Percentiles rank a stretch among this genome's conserved stretches.
Evolutionary conservation across 2,329 filamentous ascomycete genomes (phyloP).

Genomic region (Chaetomiaceae sp.): DNA sequence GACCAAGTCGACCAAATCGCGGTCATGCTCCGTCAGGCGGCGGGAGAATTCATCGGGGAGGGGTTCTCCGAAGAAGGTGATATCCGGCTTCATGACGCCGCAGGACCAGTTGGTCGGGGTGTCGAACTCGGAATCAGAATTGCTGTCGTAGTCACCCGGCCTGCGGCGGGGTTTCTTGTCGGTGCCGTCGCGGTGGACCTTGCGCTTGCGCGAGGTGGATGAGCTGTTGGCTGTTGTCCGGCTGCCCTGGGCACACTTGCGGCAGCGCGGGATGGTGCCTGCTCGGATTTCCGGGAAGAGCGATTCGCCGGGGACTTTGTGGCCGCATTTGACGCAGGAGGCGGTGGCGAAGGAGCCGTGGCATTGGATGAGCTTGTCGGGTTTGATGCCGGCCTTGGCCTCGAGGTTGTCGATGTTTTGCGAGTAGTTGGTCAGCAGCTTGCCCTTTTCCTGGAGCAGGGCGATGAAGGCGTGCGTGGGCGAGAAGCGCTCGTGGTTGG

Average conservation of each 20-base stretch:
- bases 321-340: slow-evolving; percentile 76
- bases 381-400: slow-evolving; percentile 73
- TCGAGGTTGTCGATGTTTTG: slow-evolving; percentile 99
- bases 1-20: slow-evolving; percentile 76
- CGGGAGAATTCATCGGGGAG: slow-evolving; percentile 79
- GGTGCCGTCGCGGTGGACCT: slow-evolving; percentile 42
- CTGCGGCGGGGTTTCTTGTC: slow-evolving; percentile 36
- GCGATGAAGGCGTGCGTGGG: slow-evolving; percentile 93
- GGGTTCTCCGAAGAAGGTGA: slow-evolving; percentile 94
- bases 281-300: slow-evolving; percentile 78
- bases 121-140: slow-evolving; percentile 46
- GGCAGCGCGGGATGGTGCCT: slow-evolving; percentile 72
- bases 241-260: slow-evolving; percentile 59
- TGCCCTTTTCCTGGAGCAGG: slow-evolving; percentile 79
- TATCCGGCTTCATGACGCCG: slow-evolving; percentile 93
- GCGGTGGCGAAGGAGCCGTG: slow-evolving; percentile 95
- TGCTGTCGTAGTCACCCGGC: slow-evolving; percentile 38
- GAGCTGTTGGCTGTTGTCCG: slow-evolving; percentile 35
- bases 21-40: slow-evolving; percentile 77
- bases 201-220: slow-evolving; percentile 47
- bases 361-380: slow-evolving; percentile 86
- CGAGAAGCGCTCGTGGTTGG: slow-evolving; percentile 72
- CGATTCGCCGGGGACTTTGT: slow-evolving; percentile 66
- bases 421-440: slow-evolving; percentile 93
- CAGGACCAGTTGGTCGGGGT: slow-evolving; percentile 47